Evolutionary conservation across 331 rosid species (phyloP), one percentile per base, ranked within the genome.

Genomic region (Quercus phellos): DNA sequence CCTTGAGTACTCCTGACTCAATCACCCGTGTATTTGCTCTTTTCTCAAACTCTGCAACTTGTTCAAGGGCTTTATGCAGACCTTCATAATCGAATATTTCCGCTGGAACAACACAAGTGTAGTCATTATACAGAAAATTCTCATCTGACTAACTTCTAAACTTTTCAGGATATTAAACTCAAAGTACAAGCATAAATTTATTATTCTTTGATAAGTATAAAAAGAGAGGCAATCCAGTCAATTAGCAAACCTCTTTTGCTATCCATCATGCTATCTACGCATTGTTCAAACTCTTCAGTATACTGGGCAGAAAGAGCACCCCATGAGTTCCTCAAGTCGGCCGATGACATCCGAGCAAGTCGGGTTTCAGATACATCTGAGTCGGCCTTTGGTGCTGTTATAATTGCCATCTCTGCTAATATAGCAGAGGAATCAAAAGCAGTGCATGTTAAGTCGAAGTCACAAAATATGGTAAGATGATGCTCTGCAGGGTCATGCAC

Each of bases 401-500:
- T 78, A 87, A 95, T 91, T 34, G 97, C 99, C 74, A 95, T 89
- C 87, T 95, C 98, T 22, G 98, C 99, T 81, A 95, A 90, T 74
- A 95, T 89, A 80, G 96, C 98, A 69, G 99, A 91, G 50, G 99
- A 95, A 81, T 95, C 99, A 71, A 95, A 89, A 19, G 86, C 89
- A 0, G 98, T 87, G 89, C 99, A 93, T 66, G 99, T 95, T 88
- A 95, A 89, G 88, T 95, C 99, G 78, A 89, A 95, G 90, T 95
- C 99, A 56, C 97, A 89, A 84, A 95, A 95, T 74, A 95, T 82
- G 67, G 89, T 19, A 51, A 95, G 85, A 77, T 74, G 86, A 69
- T 90, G 89, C 86, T 85, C 86, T 11, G 73, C 88, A 68, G 88
- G 90, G 74, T 91, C 78, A 74, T 86, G 99, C 76, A 84, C 87